phyloP scores from a whole-genome alignment of 1,284 basidiomycete species.

The Kalmanozyma brasiliensis region DNA sequence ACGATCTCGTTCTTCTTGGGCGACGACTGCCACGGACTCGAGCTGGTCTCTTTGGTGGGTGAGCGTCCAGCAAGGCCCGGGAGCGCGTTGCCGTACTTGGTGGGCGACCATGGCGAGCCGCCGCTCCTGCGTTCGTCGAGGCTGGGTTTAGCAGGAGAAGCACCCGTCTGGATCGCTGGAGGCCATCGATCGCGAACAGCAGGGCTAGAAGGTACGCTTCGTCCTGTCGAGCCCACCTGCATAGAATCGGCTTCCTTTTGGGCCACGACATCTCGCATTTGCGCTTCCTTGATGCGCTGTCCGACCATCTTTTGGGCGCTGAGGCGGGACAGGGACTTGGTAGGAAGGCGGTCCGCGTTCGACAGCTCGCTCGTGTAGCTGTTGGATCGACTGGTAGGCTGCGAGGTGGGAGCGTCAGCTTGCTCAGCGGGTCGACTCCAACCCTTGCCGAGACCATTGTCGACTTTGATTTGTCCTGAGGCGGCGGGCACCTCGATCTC shows the following conservation, averaged over 20 bases:
- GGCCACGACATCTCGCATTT: slow-evolving; percentile 43
- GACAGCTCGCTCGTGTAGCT: slow-evolving; percentile 21
- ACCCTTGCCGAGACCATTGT: slow-evolving; percentile 22
- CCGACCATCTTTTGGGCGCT: slow-evolving; percentile 59
- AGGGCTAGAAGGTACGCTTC: slow-evolving; percentile 35
- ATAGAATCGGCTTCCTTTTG: slow-evolving; percentile 37
- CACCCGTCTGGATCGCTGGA: slow-evolving; percentile 20
- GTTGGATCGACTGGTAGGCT: slow-evolving; percentile 17
- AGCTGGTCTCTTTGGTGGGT: slow-evolving; percentile 26
- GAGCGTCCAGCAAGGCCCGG: slow-evolving; percentile 43
- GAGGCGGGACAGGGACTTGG: slow-evolving; percentile 54
- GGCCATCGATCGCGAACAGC: slow-evolving; percentile 50
- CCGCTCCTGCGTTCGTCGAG: slow-evolving; percentile 28
- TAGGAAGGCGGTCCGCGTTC: slow-evolving; percentile 46
- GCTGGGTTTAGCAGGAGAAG: slow-evolving; percentile 21
- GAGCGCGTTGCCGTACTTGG: slow-evolving; percentile 48
- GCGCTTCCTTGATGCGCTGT: slow-evolving; percentile 59
- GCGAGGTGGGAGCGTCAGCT: slow-evolving; percentile 12
- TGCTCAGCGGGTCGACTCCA: slow-evolving; percentile 26
- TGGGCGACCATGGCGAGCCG: slow-evolving; percentile 36
- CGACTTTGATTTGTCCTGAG: slow-evolving; percentile 14
- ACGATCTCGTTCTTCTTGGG: slow-evolving; percentile 23
- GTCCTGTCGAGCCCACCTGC: slow-evolving; percentile 22
- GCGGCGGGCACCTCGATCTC: slow-evolving; percentile 20
- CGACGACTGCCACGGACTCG: slow-evolving; percentile 20